Conservation (phyloP, 352 stramenopile genomes). For the Phytophthora podocarpi region DNA sequence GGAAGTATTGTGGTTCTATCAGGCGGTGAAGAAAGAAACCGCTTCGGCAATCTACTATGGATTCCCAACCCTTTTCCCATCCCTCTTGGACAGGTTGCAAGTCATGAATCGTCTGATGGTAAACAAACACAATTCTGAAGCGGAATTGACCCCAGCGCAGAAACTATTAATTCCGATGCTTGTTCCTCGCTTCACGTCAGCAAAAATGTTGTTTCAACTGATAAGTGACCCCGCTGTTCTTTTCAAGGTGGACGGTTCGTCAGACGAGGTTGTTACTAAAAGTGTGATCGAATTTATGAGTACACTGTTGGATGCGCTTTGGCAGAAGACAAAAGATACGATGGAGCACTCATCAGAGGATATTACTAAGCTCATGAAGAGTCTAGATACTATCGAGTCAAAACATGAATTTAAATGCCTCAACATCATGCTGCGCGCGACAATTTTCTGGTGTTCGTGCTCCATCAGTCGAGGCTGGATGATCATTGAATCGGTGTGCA, state of each 20-base stretch:
- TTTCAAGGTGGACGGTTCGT: slow-evolving; percentile 22
- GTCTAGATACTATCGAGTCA: slow-evolving; percentile 52
- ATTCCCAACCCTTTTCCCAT: slow-evolving; percentile 83
- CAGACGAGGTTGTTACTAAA: slow-evolving; percentile 26
- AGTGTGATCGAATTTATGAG: slow-evolving; percentile 50
- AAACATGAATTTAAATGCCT: slow-evolving; percentile 81
- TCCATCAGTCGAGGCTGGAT: slow-evolving; percentile 53
- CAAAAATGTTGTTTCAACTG: slow-evolving; percentile 86
- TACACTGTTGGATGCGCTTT: slow-evolving; percentile 66
- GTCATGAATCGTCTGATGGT: slow-evolving; percentile 84
- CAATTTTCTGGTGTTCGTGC: slow-evolving; percentile 78
- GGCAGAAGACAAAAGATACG: slow-evolving; percentile 35
- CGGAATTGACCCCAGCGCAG: slow-evolving; percentile 45
- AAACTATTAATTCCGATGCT: slow-evolving; percentile 83
- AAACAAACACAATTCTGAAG: slow-evolving; percentile 27
- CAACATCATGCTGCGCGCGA: slow-evolving; percentile 73
- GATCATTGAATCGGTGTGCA: slow-evolving; percentile 57
- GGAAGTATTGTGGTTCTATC: slow-evolving; percentile 72
- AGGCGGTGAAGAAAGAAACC: slow-evolving; percentile 82
- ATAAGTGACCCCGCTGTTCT: slow-evolving; percentile 56
- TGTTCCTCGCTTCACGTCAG: slow-evolving; percentile 79
- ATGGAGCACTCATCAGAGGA: slow-evolving; percentile 16
- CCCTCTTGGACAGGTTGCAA: slow-evolving; percentile 72
- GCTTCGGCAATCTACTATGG: slow-evolving; percentile 79
- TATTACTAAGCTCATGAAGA: slow-evolving; percentile 7